Conservation (phyloP, 2,329 filamentous ascomycete species). For the Hypoxylon sp. region DNA sequence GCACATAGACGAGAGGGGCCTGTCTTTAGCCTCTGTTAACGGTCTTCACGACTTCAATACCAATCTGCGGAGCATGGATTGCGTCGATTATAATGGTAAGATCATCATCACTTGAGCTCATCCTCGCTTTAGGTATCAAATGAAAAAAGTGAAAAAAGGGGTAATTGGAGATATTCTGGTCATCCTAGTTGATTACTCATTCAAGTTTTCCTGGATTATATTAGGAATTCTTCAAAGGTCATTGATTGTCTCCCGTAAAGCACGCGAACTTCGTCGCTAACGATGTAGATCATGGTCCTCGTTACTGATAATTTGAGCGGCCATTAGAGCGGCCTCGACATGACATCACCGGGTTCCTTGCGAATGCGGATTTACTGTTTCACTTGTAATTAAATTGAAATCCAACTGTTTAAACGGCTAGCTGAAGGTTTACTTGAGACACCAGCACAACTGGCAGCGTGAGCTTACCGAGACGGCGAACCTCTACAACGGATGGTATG, state of each 20-base stretch:
- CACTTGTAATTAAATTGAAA: not conserved
- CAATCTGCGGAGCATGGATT: conserved; percentile 22
- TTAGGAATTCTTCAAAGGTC: no score
- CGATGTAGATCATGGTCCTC: not conserved
- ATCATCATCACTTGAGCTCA: conserved; percentile 21
- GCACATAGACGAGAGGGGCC: not conserved
- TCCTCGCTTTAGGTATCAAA: not conserved
- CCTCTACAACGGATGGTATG: not conserved
- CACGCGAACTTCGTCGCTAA: not conserved
- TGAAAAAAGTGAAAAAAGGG: not conserved
- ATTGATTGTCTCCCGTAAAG: not conserved
- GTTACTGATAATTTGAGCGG: not conserved
- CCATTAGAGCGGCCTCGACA: no score
- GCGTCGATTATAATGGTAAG: conserved; percentile 31
- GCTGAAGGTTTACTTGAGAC: not conserved
- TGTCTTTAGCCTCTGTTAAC: conserved; percentile 11
- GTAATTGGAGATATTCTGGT: not conserved
- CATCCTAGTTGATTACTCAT: not conserved
- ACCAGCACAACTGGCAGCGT: not conserved
- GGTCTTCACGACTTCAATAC: conserved; percentile 8
- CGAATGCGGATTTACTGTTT: not conserved
- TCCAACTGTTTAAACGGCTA: not conserved
- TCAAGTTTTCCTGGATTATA: no score
- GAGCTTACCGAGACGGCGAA: not conserved
- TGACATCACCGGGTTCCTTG: no score